These are phyloP conservation scores for Kodamaea leandrae DNA, from an alignment of 805 yeast genomes.

Conservation along the genomic window DNA sequence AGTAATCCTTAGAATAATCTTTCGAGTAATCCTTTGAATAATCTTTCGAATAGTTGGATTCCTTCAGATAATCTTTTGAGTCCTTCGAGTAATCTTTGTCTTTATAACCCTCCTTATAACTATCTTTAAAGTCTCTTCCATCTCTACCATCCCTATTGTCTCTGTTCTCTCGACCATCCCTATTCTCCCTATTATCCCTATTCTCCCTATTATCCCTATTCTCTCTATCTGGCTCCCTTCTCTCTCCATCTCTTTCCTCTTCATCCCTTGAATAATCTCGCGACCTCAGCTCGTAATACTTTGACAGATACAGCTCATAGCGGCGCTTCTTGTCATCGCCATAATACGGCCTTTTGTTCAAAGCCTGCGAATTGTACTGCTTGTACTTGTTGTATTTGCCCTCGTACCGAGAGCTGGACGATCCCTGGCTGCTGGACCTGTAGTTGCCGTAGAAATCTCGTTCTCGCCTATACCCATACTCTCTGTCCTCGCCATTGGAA, in stretches of 20 bases:
- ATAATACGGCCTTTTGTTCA: constrained; percentile 3
- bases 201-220: neutral
- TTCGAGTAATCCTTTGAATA: neutral
- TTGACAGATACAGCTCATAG: constrained; percentile 20
- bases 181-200: neutral
- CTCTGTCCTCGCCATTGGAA: neutral
- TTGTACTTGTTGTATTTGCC: constrained; percentile 15
- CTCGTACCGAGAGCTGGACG: constrained; percentile 10
- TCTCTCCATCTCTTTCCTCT: neutral
- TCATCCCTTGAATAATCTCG: constrained; percentile 2
- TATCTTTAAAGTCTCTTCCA: neutral
- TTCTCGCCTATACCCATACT: constrained; percentile 11
- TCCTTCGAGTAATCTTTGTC: neutral
- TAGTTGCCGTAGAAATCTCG: constrained; percentile 17
- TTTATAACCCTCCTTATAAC: neutral
- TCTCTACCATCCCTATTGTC: neutral
- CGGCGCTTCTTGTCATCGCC: constrained; percentile 13
- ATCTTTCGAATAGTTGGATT: neutral
- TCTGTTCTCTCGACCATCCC: neutral
- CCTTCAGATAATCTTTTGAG: neutral
- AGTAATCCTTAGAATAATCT: neutral
- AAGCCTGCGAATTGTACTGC: constrained; percentile 2
- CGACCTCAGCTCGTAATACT: constrained; percentile 9
- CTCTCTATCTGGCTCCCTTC: neutral
- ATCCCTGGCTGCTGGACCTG: constrained; percentile 9